Percentiles rank a stretch among this genome's conserved stretches.
phyloP scores from a whole-genome alignment of 768 basidiomycete genomes.

The Russula brevipes region DNA sequence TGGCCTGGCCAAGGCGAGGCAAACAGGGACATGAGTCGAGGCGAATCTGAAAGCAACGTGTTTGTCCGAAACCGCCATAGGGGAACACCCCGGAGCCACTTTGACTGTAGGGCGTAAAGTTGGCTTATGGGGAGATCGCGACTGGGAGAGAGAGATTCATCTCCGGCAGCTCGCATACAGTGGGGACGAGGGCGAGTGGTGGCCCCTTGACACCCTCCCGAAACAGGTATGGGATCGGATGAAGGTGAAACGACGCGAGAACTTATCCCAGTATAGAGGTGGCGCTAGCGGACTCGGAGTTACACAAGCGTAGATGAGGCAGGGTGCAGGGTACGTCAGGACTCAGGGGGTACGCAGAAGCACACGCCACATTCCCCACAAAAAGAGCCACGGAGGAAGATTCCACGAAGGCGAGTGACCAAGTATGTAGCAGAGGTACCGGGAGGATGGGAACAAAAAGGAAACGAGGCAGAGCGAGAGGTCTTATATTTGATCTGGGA shows the following conservation, averaged over 20 bases:
- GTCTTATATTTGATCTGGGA: background rate
- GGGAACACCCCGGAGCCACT: background rate
- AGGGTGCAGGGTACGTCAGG: constrained; percentile 16
- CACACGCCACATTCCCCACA: constrained; percentile 1
- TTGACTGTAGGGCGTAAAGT: constrained; percentile 8
- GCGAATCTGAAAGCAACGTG: background rate
- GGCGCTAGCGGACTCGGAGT: background rate
- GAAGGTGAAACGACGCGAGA: constrained; percentile 2
- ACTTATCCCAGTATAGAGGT: constrained; percentile 8
- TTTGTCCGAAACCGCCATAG: background rate
- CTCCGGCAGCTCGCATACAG: background rate
- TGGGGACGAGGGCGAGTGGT: background rate
- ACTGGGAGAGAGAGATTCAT: background rate
- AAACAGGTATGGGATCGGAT: background rate
- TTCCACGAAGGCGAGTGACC: background rate
- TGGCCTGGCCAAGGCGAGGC: background rate
- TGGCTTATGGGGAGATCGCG: background rate
- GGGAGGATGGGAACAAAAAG: background rate
- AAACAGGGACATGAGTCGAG: background rate
- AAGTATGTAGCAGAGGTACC: constrained; percentile 5
- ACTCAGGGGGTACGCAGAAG: constrained; percentile 1
- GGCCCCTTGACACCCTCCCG: constrained; percentile 7
- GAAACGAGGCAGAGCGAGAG: constrained; percentile 5
- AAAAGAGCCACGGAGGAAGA: constrained; percentile 1
- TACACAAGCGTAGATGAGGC: constrained; percentile 1